These are phyloP conservation scores for Aspergillus floridensis DNA, from an alignment of 2,329 filamentous ascomycete species.

Conservation along the genomic window DNA sequence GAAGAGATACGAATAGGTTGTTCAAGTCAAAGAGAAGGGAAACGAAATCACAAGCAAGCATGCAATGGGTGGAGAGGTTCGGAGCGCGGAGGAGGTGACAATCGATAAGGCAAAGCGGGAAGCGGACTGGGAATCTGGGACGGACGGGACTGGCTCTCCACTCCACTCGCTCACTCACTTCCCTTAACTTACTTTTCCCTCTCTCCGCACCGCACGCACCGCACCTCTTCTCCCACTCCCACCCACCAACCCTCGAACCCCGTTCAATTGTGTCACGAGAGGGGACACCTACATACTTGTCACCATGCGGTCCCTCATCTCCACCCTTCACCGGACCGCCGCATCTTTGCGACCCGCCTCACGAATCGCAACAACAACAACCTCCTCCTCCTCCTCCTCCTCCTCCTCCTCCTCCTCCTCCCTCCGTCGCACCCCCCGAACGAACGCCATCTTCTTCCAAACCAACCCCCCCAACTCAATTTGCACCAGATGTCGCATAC, in stretches of 20 bases:
- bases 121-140: neutral
- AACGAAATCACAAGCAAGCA: neutral
- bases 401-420: slow-evolving; percentile 19
- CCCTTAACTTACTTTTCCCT: neutral
- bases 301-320: slow-evolving; percentile 31
- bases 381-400: slow-evolving; percentile 16
- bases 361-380: too few species aligned
- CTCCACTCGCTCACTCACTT: neutral
- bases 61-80: neutral
- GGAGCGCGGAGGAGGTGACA: neutral
- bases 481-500: slow-evolving; percentile 35
- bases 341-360: neutral
- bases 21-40: neutral
- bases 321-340: slow-evolving; percentile 25
- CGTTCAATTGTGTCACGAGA: too few species aligned
- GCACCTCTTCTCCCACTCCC: neutral
- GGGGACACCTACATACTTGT: neutral
- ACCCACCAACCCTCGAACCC: neutral
- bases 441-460: neutral
- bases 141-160: too few species aligned
- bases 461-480: slow-evolving; percentile 29
- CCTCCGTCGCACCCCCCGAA: slow-evolving; percentile 18
- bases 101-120: neutral
- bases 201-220: neutral
- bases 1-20: neutral